Conservation (phyloP, 2,329 filamentous ascomycete genomes). For the Triangularia verruculosa region DNA sequence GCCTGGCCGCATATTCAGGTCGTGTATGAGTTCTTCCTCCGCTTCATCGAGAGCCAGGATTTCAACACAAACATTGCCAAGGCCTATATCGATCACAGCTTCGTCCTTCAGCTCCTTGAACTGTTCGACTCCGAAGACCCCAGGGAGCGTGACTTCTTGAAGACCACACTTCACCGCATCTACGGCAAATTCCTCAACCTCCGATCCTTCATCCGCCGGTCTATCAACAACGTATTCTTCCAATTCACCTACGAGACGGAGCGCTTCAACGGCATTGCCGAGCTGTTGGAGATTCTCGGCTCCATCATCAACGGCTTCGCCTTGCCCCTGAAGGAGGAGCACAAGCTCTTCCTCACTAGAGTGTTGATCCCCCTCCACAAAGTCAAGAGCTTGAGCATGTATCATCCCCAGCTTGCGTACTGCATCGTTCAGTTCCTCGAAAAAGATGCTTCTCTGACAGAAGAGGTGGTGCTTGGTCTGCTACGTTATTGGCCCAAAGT, state of each 20-base stretch:
- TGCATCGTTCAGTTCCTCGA: conserved; percentile 99
- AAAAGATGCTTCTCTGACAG: conserved; percentile 93
- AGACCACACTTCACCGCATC: conserved; percentile 95
- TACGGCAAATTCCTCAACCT: conserved; percentile 99
- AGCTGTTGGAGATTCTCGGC: conserved; percentile 91
- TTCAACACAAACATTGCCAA: conserved; percentile 99
- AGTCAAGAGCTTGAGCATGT: conserved; percentile 99
- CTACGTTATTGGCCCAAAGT: conserved; percentile 98
- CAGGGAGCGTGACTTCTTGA: conserved; percentile 92
- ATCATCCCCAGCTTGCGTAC: conserved; percentile 95
- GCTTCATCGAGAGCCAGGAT: conserved; percentile 98
- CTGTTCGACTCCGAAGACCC: conserved; percentile 98
- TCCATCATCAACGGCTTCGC: conserved; percentile 99
- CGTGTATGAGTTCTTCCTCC: conserved; percentile 97
- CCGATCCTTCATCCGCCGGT: conserved; percentile 92
- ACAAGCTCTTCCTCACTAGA: conserved; percentile 94
- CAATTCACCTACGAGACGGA: conserved; percentile 99
- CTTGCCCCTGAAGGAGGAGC: conserved; percentile 93
- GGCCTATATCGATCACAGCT: conserved; percentile 96
- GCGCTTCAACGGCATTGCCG: conserved; percentile 96
- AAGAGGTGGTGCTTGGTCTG: conserved; percentile 93
- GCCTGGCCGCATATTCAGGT: conserved; percentile 99
- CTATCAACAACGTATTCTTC: conserved; percentile 99
- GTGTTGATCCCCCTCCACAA: conserved; percentile 94
- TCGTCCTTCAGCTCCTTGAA: conserved; percentile 94